Base-by-base conservation (phyloP, 2,329 filamentous ascomycete species). In the Ophidiomyces ophidiicola region DNA sequence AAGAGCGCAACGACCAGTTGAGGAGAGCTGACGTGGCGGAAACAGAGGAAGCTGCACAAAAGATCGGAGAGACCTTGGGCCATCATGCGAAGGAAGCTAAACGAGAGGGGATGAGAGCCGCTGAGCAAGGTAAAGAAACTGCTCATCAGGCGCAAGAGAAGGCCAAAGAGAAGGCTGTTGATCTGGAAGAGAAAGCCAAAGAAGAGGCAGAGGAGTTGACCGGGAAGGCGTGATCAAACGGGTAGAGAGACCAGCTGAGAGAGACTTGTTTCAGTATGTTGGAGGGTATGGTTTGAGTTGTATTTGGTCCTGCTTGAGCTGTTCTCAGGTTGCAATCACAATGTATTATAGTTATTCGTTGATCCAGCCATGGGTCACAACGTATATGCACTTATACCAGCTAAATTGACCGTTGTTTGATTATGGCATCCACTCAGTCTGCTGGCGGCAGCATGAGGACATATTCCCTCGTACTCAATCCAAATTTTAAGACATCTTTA, bases 401-500 rank as follows among this genome's bases (percentile, higher is more conserved):
- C n/a, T n/a, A n/a, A n/a, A n/a, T n/a, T n/a, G n/a, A n/a, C n/a
- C n/a, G n/a, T n/a, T n/a, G n/a, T n/a, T n/a, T n/a, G n/a, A n/a
- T n/a, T n/a, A n/a, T n/a, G n/a, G n/a, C n/a, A n/a, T 39, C 24
- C 26, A 24, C 10, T 48, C 43, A 46, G 28, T 46, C 50, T 23
- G 57, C 49, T 17, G 62, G 60, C 20, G 74, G 72, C 43, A 94
- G 70, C 83, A 96, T 90, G 44, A 96, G 60, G n/a, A 98, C 85
- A 59, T 96, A 98, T 62, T 98, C 90, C 52, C 86, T 75, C 43
- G 82, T 81, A 56, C 85, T 94, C 44, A 82, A 71, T 6, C 87
- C 90, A 62, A 98, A 92, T 54, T 76, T 76, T 42, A 98, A 59
- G 56, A 98, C 76, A 59, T 98, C 90, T 63, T 86, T 87, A 57